Evolutionary conservation across 1,284 basidiomycete species (phyloP), one percentile per base, ranked within the genome.

Genomic region (Cryptococcus floricola): DNA sequence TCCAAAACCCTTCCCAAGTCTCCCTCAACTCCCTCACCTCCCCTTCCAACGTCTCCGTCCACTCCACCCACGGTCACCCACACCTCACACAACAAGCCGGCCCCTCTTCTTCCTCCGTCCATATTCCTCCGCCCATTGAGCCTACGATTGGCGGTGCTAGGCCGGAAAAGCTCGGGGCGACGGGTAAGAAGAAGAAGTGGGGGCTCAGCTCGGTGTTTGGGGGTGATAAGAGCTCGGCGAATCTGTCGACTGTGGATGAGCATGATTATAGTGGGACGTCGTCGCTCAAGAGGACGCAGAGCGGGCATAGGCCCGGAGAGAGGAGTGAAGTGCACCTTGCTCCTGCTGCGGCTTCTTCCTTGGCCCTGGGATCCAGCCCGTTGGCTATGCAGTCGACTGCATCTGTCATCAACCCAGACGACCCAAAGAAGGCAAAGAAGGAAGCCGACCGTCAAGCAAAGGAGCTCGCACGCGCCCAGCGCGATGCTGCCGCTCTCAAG

Each of bases 341-440:
- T 80, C 38, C 39, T 23, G 37, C 6, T 39, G n/a, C 48, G n/a
- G 48, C 44, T 39, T 18, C 85, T 87, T 48, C 50, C 34, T 12
- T 42, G 7, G 25, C 13, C 0, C 38, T 23, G 12, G 44, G 34
- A 14, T 23, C 19, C 10, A 25, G 23, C 12, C 9, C 39, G 9
- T 10, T 44, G 50, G 19, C 13, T 31, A 42, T 52, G 39, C 18
- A 18, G 34, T 42, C 41, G n/a, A 39, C 31, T 3, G 13, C 50
- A n/a, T 16, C 23, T 13, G 43, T 41, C 5, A 19, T 31, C 43
- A 8, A 41, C 52, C 19, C 46, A 49, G 18, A 53, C 58, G 90
- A 95, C 71, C 81, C 86, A 57, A 93, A 94, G 80, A 87, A 88
- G 77, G 82, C 85, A 60, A 92, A 91, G 81, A 93, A 94, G 80